A percentile compares a stretch with the other conserved stretches of the same genome.
phyloP scores from a whole-genome alignment of 805 yeast species.

The Wickerhamiella cacticola region DNA sequence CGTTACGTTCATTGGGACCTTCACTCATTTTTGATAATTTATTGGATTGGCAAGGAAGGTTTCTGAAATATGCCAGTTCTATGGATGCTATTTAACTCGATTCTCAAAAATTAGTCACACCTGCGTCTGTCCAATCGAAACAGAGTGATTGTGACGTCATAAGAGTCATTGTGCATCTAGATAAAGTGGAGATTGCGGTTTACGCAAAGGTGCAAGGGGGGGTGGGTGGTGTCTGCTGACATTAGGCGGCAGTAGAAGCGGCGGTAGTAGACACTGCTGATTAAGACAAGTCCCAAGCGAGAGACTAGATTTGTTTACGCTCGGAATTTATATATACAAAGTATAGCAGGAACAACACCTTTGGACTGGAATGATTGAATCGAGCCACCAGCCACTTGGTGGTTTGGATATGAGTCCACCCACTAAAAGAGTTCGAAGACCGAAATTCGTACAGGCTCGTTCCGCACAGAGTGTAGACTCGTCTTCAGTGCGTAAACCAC shows the following conservation, averaged over 20 bases:
- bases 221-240: too few relatives aligned
- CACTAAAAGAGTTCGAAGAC: neutral
- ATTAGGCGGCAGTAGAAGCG: too few relatives aligned
- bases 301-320: too few relatives aligned
- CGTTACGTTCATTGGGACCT: conserved; percentile 12
- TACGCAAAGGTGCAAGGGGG: too few relatives aligned
- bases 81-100: conserved; percentile 7
- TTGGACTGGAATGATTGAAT: too few relatives aligned
- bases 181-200: too few relatives aligned
- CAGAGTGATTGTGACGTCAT: conserved; percentile 8
- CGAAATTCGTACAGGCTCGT: neutral
- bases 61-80: neutral
- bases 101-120: conserved; percentile 10
- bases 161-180: conserved; percentile 7
- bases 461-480: neutral
- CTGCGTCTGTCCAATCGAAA: conserved; percentile 9
- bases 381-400: neutral
- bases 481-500: neutral
- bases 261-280: neutral
- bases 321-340: too few relatives aligned
- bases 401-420: neutral
- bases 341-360: too few relatives aligned
- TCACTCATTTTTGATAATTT: conserved; percentile 11
- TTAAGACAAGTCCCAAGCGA: too few relatives aligned
- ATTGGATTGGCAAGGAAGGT: too few relatives aligned